phyloP scores from a whole-genome alignment of 75 land plant genomes.

The Cryptomeria japonica region DNA sequence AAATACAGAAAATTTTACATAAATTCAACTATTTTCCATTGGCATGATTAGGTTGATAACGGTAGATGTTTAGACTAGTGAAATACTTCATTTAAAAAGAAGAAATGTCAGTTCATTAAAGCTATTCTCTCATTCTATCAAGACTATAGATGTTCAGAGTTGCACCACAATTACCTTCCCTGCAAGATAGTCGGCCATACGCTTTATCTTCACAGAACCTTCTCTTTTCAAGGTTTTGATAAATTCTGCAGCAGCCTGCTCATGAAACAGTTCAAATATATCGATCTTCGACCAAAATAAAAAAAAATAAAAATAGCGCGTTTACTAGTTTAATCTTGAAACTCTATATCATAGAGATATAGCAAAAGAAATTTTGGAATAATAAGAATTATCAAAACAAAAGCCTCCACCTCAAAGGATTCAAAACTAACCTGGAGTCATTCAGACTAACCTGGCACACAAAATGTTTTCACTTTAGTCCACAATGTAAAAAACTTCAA shows the following conservation, averaged over 20 bases:
- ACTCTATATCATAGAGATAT: background rate
- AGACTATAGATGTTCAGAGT: background rate
- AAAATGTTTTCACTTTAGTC: background rate
- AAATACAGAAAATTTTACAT: background rate
- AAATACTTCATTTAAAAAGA: background rate
- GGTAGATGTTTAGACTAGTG: background rate
- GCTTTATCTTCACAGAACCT: constrained; percentile 9
- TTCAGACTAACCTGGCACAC: constrained; percentile 8
- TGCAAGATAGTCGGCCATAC: constrained; percentile 9
- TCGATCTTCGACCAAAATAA: background rate
- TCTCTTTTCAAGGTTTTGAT: constrained; percentile 10
- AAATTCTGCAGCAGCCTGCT: constrained; percentile 6
- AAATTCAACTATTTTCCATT: background rate
- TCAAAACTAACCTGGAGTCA: too few relatives aligned
- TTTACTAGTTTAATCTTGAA: background rate
- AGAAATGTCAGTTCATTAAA: background rate
- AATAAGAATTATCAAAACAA: background rate
- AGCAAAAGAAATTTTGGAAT: background rate
- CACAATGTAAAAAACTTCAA: background rate
- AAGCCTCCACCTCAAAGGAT: background rate
- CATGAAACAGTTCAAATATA: background rate
- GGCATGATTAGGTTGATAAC: background rate
- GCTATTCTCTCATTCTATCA: background rate
- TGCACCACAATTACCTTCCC: background rate
- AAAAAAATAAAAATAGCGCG: background rate